phyloP scores from a whole-genome alignment of 106 monocot genomes.

The Allium cepa region DNA sequence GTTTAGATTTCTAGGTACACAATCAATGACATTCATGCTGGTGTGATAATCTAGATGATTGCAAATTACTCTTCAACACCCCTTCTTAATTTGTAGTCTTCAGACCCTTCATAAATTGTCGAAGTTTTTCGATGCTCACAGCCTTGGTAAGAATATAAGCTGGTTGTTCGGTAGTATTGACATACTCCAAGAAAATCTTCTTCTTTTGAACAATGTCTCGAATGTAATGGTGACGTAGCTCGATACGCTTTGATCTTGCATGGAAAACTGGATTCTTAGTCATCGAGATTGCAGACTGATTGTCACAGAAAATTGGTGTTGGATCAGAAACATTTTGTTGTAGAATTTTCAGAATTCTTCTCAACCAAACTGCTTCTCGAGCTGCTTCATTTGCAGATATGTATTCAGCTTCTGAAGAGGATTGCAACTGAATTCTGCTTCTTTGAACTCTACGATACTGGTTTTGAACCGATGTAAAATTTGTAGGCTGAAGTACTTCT shows the following conservation, averaged over 20 bases:
- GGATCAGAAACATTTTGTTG: background rate
- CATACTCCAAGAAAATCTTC: background rate
- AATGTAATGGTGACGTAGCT: background rate
- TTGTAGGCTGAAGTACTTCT: conserved; percentile 8
- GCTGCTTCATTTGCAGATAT: background rate
- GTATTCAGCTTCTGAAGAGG: conserved; percentile 8
- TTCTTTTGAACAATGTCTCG: background rate
- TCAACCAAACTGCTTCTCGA: background rate
- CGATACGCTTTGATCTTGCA: background rate
- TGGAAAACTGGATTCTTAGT: conserved; percentile 4
- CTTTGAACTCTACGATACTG: conserved; percentile 4
- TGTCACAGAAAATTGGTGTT: conserved; percentile 4
- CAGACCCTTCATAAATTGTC: background rate
- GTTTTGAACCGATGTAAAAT: background rate
- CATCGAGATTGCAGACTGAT: background rate
- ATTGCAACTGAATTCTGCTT: conserved; percentile 3
- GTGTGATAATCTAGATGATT: too few species aligned
- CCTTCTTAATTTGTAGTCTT: background rate
- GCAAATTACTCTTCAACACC: background rate
- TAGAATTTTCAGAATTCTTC: conserved; percentile 2
- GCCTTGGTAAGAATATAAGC: background rate
- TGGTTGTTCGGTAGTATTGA: background rate
- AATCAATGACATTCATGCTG: too few species aligned
- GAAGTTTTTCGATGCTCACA: background rate
- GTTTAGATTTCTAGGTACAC: too few species aligned